Conservation (phyloP, 2,329 filamentous ascomycete genomes). For the Seiridium unicorne region DNA sequence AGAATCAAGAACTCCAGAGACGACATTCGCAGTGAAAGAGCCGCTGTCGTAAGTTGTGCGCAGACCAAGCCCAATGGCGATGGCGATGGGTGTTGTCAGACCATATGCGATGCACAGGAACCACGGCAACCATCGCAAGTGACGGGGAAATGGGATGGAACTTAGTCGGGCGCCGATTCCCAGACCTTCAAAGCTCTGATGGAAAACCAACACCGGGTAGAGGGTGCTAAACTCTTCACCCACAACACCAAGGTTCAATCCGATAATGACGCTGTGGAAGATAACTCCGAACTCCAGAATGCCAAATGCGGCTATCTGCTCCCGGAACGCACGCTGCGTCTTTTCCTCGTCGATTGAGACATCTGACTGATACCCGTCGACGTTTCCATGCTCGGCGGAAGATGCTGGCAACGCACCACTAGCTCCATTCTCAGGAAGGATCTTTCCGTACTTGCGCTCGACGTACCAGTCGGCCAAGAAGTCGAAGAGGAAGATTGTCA, state of each 20-base stretch:
- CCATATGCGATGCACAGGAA: constrained; percentile 69
- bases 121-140: constrained; percentile 73
- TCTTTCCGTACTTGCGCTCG: not conserved
- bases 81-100: constrained; percentile 79
- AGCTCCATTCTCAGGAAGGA: too few species aligned
- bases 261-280: constrained; percentile 93
- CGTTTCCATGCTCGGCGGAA: constrained; percentile 65
- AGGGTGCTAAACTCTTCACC: constrained; percentile 56
- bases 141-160: constrained; percentile 70
- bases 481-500: constrained; percentile 86
- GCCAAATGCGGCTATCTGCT: constrained; percentile 82
- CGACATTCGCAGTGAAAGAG: constrained; percentile 63
- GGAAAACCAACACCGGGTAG: constrained; percentile 72
- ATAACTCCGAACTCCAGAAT: constrained; percentile 95
- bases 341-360: constrained; percentile 34
- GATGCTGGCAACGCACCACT: too few species aligned
- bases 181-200: constrained; percentile 91
- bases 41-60: constrained; percentile 61
- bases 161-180: constrained; percentile 86
- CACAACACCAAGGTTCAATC: constrained; percentile 72
- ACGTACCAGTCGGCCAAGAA: constrained; percentile 57
- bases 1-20: constrained; percentile 86
- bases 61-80: constrained; percentile 80
- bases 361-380: constrained; percentile 40
- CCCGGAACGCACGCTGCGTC: constrained; percentile 60